Evolutionary conservation across 23 red algal species (phyloP).

Genomic region (Gracilaria gracilis): DNA sequence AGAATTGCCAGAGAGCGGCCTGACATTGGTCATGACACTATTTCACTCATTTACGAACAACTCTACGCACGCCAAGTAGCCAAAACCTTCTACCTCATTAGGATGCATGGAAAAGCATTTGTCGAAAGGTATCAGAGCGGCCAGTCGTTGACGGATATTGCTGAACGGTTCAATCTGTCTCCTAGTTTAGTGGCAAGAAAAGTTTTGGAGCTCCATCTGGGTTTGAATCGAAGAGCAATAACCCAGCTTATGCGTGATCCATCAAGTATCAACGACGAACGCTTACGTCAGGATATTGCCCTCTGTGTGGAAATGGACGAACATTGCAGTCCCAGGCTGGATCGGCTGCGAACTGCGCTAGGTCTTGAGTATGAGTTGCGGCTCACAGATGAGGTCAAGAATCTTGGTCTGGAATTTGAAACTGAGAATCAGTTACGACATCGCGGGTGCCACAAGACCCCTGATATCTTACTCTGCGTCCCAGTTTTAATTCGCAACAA

Average conservation of each 20-base stretch:
- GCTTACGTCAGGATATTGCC: constrained; percentile 38
- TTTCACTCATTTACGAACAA: constrained; percentile 57
- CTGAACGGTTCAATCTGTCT: constrained; percentile 65
- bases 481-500: constrained; percentile 58
- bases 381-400: constrained; percentile 58
- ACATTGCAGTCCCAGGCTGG: constrained; percentile 38
- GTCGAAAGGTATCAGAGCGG: constrained; percentile 44
- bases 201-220: constrained; percentile 53
- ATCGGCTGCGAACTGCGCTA: constrained; percentile 55
- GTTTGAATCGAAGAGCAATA: constrained; percentile 36
- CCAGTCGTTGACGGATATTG: constrained; percentile 57
- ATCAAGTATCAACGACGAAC: constrained; percentile 26
- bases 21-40: constrained; percentile 35
- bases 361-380: constrained; percentile 78
- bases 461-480: constrained; percentile 72
- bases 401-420: constrained; percentile 76
- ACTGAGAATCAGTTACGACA: constrained; percentile 62
- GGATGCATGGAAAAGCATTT: constrained; percentile 56
- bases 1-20: not conserved
- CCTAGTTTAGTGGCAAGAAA: constrained; percentile 59
- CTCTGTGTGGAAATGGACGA: constrained; percentile 62
- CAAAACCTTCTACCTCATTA: constrained; percentile 51
- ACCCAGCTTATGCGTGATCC: constrained; percentile 41
- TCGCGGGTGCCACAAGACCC: constrained; percentile 74
- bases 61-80: constrained; percentile 47